Conservation (phyloP, 306 rosid species). For the Ormosia emarginata region DNA sequence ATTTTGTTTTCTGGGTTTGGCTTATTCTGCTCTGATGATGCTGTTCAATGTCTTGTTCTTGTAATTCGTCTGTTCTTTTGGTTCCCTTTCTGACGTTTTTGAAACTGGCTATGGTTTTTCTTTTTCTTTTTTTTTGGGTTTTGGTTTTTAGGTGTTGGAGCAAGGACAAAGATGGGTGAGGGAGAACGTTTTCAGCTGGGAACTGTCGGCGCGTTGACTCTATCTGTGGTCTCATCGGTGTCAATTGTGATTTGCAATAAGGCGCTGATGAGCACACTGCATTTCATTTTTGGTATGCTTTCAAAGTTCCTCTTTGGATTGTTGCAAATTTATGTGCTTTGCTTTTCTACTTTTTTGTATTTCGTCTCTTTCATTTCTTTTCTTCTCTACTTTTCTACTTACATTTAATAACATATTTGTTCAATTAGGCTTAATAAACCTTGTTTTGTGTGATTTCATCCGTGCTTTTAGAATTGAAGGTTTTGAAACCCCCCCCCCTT, state of each 20-base stretch:
- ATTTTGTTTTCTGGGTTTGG: conserved; percentile 9
- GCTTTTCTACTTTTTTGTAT: background rate
- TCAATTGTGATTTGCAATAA: conserved; percentile 87
- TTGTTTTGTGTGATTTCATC: conserved; percentile 8
- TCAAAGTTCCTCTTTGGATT: background rate
- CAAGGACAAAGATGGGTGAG: conserved; percentile 63
- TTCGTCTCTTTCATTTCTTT: background rate
- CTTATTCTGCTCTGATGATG: background rate
- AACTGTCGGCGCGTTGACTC: conserved; percentile 87
- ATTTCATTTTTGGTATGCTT: conserved; percentile 67
- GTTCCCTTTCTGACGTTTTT: background rate
- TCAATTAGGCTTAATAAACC: background rate
- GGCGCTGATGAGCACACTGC: conserved; percentile 78
- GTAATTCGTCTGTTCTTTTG: conserved; percentile 4
- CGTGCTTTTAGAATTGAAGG: background rate
- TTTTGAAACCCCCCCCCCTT: background rate
- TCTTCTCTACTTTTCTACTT: background rate
- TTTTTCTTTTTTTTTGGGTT: background rate
- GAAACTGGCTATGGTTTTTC: conserved; percentile 1
- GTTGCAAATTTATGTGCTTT: background rate
- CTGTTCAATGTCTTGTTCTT: background rate
- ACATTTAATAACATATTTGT: background rate
- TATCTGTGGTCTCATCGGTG: conserved; percentile 86
- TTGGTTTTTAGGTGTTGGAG: conserved; percentile 7
- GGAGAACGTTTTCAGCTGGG: conserved; percentile 80